Percentiles rank a stretch among this genome's conserved stretches.
phyloP scores from a whole-genome alignment of 2,329 filamentous ascomycete genomes.

The Pseudonectria foliicola region DNA sequence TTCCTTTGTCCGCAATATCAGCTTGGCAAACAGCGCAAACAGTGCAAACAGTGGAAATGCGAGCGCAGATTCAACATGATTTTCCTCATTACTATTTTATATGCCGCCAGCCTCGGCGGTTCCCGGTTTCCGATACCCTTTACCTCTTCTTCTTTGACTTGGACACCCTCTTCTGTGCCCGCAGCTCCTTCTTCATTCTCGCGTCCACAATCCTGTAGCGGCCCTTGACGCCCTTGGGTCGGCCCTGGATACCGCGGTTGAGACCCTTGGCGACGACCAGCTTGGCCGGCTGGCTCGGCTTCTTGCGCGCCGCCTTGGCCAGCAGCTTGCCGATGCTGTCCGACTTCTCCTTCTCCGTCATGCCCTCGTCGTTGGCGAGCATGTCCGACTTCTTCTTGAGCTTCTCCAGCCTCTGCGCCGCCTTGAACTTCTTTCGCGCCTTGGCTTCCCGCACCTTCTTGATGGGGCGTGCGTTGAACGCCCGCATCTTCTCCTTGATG shows the following conservation, averaged over 20 bases:
- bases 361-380: conserved; percentile 78
- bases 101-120: too few species aligned
- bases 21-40: conserved; percentile 11
- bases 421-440: conserved; percentile 94
- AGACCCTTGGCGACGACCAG: conserved; percentile 80
- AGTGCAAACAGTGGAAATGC: conserved; percentile 5
- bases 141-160: conserved; percentile 59
- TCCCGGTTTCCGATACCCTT: not conserved
- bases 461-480: conserved; percentile 91
- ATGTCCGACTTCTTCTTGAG: conserved; percentile 95
- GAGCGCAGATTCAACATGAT: conserved; percentile 8
- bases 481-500: conserved; percentile 90
- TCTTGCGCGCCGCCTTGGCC: conserved; percentile 76
- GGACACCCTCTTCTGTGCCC: conserved; percentile 69
- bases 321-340: conserved; percentile 75
- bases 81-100: conserved; percentile 7
- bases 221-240: conserved; percentile 88
- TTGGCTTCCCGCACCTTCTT: conserved; percentile 98
- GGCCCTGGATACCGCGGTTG: conserved; percentile 78
- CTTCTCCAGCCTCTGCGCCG: conserved; percentile 85
- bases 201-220: conserved; percentile 96
- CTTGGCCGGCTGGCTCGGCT: conserved; percentile 74
- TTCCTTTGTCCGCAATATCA: conserved; percentile 44
- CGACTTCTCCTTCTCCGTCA: conserved; percentile 96
- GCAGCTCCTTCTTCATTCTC: conserved; percentile 91